These are phyloP conservation scores for Penicillium sp. DNA, from an alignment of 2,329 filamentous ascomycete species.

Conservation along the genomic window DNA sequence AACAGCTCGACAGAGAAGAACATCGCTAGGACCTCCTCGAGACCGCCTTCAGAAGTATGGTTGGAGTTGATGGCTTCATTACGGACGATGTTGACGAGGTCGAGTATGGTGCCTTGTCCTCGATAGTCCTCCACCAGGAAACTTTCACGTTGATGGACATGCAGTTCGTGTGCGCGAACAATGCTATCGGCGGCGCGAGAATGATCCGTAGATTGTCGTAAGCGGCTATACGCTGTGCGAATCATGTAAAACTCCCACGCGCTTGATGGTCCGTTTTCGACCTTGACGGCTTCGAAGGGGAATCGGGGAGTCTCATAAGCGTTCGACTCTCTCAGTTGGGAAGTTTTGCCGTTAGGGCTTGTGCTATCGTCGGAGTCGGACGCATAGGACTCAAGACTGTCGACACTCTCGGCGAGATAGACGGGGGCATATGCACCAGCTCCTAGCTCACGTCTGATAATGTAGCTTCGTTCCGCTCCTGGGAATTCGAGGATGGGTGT, in stretches of 20 bases:
- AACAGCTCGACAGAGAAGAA: slow-evolving; percentile 92
- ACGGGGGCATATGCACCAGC: slow-evolving; percentile 94
- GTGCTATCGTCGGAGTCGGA: slow-evolving; percentile 35
- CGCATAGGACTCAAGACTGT: slow-evolving; percentile 44
- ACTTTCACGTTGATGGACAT: slow-evolving; percentile 84
- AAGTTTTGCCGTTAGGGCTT: slow-evolving; percentile 53
- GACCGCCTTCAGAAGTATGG: slow-evolving; percentile 56
- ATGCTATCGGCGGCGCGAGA: slow-evolving; percentile 71
- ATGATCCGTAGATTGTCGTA: slow-evolving; percentile 60
- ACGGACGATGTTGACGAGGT: slow-evolving; percentile 84
- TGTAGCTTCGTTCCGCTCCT: slow-evolving; percentile 66
- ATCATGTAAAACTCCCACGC: slow-evolving; percentile 98
- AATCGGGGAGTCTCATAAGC: slow-evolving; percentile 44
- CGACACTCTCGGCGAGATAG: slow-evolving; percentile 78
- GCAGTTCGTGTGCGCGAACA: slow-evolving; percentile 81
- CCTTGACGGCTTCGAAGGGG: slow-evolving; percentile 82
- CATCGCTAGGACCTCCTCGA: slow-evolving; percentile 92
- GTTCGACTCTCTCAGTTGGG: slow-evolving; percentile 42
- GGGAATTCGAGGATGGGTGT: slow-evolving; percentile 68
- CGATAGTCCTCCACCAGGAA: slow-evolving; percentile 86
- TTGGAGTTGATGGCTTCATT: slow-evolving; percentile 57
- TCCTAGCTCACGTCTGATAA: slow-evolving; percentile 79
- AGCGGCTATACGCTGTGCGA: slow-evolving; percentile 71
- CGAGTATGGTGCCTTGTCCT: slow-evolving; percentile 87
- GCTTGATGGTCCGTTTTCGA: slow-evolving; percentile 77